Percentiles rank a stretch among this genome's conserved stretches.
phyloP scores from a whole-genome alignment of 164 flowering plant genomes.

The Piper longum region DNA sequence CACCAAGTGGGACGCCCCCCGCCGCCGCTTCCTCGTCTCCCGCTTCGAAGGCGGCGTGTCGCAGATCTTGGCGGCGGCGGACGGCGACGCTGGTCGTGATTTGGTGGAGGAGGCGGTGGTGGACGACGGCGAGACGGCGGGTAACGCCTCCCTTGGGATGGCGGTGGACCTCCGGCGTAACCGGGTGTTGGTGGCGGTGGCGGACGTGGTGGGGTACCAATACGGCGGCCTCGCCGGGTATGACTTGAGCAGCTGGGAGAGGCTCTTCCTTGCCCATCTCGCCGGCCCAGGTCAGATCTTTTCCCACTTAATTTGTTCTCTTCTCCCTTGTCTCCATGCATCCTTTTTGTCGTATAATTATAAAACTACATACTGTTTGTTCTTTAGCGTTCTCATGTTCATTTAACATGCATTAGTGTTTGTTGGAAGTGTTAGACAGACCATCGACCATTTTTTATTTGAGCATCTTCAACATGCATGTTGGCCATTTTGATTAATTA shows the following conservation, averaged over 20 bases:
- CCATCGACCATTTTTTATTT: too few relatives aligned
- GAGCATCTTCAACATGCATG: too few relatives aligned
- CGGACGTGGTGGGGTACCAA: conserved; percentile 36
- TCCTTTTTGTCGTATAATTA: not conserved
- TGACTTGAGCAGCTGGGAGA: conserved; percentile 57
- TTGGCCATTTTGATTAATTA: too few relatives aligned
- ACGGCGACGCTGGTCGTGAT: conserved; percentile 12
- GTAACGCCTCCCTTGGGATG: conserved; percentile 55
- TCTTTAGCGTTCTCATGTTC: not conserved
- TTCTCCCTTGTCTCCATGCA: not conserved
- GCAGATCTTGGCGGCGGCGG: conserved; percentile 30
- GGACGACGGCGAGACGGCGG: conserved; percentile 37
- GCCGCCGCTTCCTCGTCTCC: conserved; percentile 61
- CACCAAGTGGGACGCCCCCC: conserved; percentile 62
- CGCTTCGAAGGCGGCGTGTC: conserved; percentile 60
- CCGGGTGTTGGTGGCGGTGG: conserved; percentile 45
- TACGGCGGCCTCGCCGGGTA: conserved; percentile 70
- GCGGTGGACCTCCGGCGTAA: conserved; percentile 49
- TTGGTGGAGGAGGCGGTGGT: conserved; percentile 31
- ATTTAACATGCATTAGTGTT: not conserved
- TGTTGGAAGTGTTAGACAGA: too few relatives aligned
- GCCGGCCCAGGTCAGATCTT: conserved; percentile 39
- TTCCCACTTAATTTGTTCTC: not conserved
- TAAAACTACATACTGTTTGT: not conserved
- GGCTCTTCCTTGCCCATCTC: conserved; percentile 61